Percentiles rank a stretch among this genome's conserved stretches.
Conservation (phyloP, 2,329 filamentous ascomycete genomes). For the Exophiala sp. region DNA sequence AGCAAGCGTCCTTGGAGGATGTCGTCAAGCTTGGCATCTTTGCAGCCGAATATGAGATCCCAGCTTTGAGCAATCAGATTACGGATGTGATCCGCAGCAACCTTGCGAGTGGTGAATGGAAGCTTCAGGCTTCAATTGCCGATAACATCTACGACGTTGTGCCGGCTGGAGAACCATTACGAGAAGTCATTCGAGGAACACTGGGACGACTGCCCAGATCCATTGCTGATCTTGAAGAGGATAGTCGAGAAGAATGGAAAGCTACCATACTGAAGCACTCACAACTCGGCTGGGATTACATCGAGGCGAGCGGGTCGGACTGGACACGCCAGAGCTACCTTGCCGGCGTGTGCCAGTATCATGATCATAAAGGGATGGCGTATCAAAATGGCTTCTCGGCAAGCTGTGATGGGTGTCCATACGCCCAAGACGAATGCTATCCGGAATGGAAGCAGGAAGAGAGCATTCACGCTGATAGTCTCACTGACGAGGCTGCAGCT, state of each 20-base stretch:
- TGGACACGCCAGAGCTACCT: slow-evolving; percentile 22
- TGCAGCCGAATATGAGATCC: slow-evolving; percentile 19
- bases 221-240: background rate
- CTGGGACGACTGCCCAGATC: slow-evolving; percentile 14
- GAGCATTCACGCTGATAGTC: background rate
- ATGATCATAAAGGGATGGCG: slow-evolving; percentile 18
- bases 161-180: slow-evolving; percentile 10
- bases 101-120: slow-evolving; percentile 18
- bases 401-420: slow-evolving; percentile 19
- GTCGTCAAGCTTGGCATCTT: slow-evolving; percentile 20
- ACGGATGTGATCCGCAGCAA: slow-evolving; percentile 20
- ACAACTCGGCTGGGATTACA: slow-evolving; percentile 18
- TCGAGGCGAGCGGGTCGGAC: slow-evolving; percentile 12
- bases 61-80: slow-evolving; percentile 23
- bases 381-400: slow-evolving; percentile 1
- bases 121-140: slow-evolving; percentile 13
- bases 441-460: slow-evolving; percentile 12
- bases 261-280: slow-evolving; percentile 16
- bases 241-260: slow-evolving; percentile 17
- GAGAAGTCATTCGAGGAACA: slow-evolving; percentile 21
- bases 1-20: slow-evolving; percentile 10
- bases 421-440: slow-evolving; percentile 22
- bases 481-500: background rate
- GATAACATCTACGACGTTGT: slow-evolving; percentile 21
- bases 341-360: slow-evolving; percentile 16